Conservation (phyloP, 495 filamentous ascomycete species). For the Aspergillus sparsus region DNA sequence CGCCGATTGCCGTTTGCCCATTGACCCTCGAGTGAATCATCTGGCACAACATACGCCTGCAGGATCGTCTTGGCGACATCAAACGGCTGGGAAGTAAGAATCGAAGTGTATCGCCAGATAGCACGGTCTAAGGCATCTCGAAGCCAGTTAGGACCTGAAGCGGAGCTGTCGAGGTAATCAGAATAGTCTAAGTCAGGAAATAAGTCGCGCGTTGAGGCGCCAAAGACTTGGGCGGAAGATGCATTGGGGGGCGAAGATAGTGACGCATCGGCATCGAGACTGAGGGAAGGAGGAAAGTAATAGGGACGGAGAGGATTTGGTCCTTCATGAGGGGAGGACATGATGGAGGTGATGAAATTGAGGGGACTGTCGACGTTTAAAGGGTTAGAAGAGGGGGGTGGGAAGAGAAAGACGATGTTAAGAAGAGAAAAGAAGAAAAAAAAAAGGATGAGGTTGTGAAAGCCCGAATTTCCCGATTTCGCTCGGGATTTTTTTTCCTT, state of each 20-base stretch:
- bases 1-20: slow-evolving; percentile 28
- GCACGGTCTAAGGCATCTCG: slow-evolving; percentile 75
- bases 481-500: slow-evolving; percentile 25
- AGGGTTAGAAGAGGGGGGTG: slow-evolving; percentile 8
- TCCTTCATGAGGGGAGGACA: slow-evolving; percentile 54
- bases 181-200: slow-evolving; percentile 87
- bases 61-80: slow-evolving; percentile 93
- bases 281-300: slow-evolving; percentile 83
- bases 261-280: slow-evolving; percentile 43
- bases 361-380: slow-evolving; percentile 13
- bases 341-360: slow-evolving; percentile 18
- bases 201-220: slow-evolving; percentile 77
- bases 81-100: slow-evolving; percentile 90
- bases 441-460: slow-evolving; percentile 13
- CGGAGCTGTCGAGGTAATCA: slow-evolving; percentile 79
- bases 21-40: slow-evolving; percentile 35
- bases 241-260: slow-evolving; percentile 43
- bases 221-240: slow-evolving; percentile 53
- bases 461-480: slow-evolving; percentile 30
- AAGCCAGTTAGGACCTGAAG: slow-evolving; percentile 68
- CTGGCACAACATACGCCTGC: slow-evolving; percentile 66
- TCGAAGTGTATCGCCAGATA: slow-evolving; percentile 79
- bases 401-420: slow-evolving; percentile 21
- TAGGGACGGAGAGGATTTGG: slow-evolving; percentile 94
- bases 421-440: slow-evolving; percentile 9